Conservation (phyloP, 495 filamentous ascomycete species). For the Articulospora tetracladia region DNA sequence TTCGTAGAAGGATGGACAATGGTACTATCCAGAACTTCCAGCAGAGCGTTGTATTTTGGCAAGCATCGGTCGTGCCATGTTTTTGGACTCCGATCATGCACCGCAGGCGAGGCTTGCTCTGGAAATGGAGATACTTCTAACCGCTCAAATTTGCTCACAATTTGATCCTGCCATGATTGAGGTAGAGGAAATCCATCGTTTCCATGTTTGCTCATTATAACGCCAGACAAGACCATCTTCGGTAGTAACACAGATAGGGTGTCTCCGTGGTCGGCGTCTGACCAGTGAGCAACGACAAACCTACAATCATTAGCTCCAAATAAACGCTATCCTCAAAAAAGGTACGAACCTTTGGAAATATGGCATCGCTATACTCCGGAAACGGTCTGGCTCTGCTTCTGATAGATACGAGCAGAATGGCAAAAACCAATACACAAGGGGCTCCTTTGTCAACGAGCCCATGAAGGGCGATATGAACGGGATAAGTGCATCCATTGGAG, state of each 20-base stretch:
- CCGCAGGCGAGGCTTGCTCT: slow-evolving; percentile 37
- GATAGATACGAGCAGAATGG: slow-evolving; percentile 78
- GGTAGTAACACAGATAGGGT: slow-evolving; percentile 68
- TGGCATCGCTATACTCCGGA: slow-evolving; percentile 69
- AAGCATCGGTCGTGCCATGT: slow-evolving; percentile 53
- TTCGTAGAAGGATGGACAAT: slow-evolving; percentile 50
- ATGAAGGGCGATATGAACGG: slow-evolving; percentile 60
- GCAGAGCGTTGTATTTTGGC: slow-evolving; percentile 50
- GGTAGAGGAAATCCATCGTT: slow-evolving; percentile 58
- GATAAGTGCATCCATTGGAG: slow-evolving; percentile 78
- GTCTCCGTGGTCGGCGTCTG: slow-evolving; percentile 53
- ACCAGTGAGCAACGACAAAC: slow-evolving; percentile 73
- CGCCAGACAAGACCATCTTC: slow-evolving; percentile 55
- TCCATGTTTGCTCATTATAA: slow-evolving; percentile 37
- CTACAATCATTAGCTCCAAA: slow-evolving; percentile 19
- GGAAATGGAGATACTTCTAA: slow-evolving; percentile 52
- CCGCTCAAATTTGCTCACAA: slow-evolving; percentile 58
- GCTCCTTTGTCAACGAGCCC: slow-evolving; percentile 57
- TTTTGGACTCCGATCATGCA: slow-evolving; percentile 30
- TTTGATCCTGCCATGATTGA: slow-evolving; percentile 64
- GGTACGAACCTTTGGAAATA: slow-evolving; percentile 66
- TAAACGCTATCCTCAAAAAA: not conserved
- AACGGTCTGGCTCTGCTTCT: slow-evolving; percentile 68
- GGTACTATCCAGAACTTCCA: slow-evolving; percentile 43
- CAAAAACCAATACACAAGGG: slow-evolving; percentile 66